Base-by-base conservation (phyloP, 345 rosid genomes). In the Melaleuca quinquenervia region DNA sequence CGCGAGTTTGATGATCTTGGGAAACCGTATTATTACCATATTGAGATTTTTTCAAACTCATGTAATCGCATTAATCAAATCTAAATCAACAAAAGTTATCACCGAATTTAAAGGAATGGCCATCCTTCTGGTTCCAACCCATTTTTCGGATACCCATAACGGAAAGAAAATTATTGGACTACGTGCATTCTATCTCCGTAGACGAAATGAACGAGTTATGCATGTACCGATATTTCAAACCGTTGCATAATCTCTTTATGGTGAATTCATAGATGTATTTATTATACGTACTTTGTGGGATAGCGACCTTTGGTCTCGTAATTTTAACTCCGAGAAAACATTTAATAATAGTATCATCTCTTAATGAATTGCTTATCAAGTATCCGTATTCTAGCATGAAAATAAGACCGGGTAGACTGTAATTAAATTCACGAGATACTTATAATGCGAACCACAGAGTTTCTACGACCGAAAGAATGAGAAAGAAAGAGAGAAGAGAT, bases 241-340 rank as follows among this genome's bases (percentile, higher is more conserved):
- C 3, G 8, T 6, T 18, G 2, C 2, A 26, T 5, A 26, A 56
- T 56, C 13, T 3, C n/a, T 15, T 1, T 7, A 3, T 2, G 18
- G 36, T 58, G 9, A 12, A n/a, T 6, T 41, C 41, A 41, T 41
- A 41, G 3, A 41, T 41, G 41, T 41, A 41, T 41, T n/a, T n/a
- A n/a, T n/a, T n/a, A n/a, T n/a, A n/a, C n/a, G n/a, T n/a, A n/a
- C n/a, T n/a, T n/a, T n/a, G n/a, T n/a, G n/a, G n/a, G n/a, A n/a
- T n/a, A n/a, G n/a, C n/a, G n/a, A n/a, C n/a, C n/a, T n/a, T n/a
- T n/a, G n/a, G n/a, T n/a, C n/a, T n/a, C n/a, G n/a, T n/a, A n/a
- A n/a, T n/a, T 58, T 6, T 26, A 5, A 58, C 32, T n/a, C 0
- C 0, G 70, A 5, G 5, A 16, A n/a, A 58, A n/a, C 15, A 6